Conservation (phyloP, 805 yeast species). For the Starmerella bacillaris region DNA sequence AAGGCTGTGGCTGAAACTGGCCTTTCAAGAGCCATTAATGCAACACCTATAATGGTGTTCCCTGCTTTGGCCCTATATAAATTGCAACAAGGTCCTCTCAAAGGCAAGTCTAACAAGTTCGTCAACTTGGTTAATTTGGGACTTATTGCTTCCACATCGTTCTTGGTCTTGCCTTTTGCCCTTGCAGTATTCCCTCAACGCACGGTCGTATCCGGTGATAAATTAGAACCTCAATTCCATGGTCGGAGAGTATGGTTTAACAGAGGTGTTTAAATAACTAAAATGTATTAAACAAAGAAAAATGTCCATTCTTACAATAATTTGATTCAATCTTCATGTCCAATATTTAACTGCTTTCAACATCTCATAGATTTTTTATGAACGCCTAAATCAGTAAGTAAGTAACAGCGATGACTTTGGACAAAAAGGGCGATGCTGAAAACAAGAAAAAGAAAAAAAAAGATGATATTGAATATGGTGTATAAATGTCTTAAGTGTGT, state of each 20-base stretch:
- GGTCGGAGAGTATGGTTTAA: constrained; percentile 62
- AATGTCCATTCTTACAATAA: too few species aligned
- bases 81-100: constrained; percentile 53
- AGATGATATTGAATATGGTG: too few species aligned
- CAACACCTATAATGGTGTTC: constrained; percentile 92
- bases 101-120: constrained; percentile 44
- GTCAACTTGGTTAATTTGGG: constrained; percentile 69
- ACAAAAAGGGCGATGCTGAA: too few species aligned
- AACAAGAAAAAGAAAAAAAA: too few species aligned
- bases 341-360: too few species aligned
- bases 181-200: constrained; percentile 90
- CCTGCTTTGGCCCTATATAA: constrained; percentile 76
- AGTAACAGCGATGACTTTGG: too few species aligned
- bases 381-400: too few species aligned
- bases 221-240: constrained; percentile 48
- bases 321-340: too few species aligned
- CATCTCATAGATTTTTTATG: too few species aligned
- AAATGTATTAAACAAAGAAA: neutral
- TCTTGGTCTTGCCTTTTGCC: constrained; percentile 83
- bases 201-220: constrained; percentile 38
- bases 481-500: too few species aligned
- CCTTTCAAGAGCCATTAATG: constrained; percentile 80
- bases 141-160: constrained; percentile 66
- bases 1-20: constrained; percentile 97
- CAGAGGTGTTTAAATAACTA: constrained; percentile 55